Conservation (phyloP, 306 rosid genomes). For the Cucurbita pepo region DNA sequence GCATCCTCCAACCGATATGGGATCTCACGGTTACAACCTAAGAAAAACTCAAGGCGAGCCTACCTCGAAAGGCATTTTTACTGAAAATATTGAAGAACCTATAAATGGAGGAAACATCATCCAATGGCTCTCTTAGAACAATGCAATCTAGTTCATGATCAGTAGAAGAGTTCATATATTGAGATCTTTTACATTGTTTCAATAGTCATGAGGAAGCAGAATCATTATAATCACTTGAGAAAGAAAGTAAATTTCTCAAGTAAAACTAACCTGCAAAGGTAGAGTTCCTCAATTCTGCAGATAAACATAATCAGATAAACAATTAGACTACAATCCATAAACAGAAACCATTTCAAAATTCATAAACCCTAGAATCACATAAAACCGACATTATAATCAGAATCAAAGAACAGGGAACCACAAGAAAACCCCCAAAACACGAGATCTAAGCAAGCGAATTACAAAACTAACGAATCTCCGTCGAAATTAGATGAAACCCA, state of each 20-base stretch:
- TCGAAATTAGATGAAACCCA: neutral
- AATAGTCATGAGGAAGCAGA: neutral
- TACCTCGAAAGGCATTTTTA: neutral
- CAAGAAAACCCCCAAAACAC: neutral
- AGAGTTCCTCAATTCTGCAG: slow-evolving; percentile 70
- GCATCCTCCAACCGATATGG: too few species aligned
- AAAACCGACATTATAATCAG: neutral
- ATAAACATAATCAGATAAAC: neutral
- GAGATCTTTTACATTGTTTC: neutral
- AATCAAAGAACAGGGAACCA: neutral
- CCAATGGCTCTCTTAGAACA: neutral
- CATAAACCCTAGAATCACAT: neutral
- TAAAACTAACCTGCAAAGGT: slow-evolving; percentile 70
- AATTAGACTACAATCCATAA: neutral
- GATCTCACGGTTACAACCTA: neutral
- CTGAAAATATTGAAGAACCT: neutral
- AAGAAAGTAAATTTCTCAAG: slow-evolving; percentile 4
- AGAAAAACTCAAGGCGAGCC: neutral
- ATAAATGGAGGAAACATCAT: neutral
- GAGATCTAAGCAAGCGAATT: neutral
- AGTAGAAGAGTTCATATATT: neutral
- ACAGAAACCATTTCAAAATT: neutral
- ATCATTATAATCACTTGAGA: neutral
- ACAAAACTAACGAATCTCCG: neutral
- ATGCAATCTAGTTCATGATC: neutral